Percentiles rank a stretch among this genome's conserved stretches.
These are phyloP conservation scores for Chrysosporium keratinophilum DNA, from an alignment of 2,329 filamentous ascomycete genomes.

Conservation along the genomic window DNA sequence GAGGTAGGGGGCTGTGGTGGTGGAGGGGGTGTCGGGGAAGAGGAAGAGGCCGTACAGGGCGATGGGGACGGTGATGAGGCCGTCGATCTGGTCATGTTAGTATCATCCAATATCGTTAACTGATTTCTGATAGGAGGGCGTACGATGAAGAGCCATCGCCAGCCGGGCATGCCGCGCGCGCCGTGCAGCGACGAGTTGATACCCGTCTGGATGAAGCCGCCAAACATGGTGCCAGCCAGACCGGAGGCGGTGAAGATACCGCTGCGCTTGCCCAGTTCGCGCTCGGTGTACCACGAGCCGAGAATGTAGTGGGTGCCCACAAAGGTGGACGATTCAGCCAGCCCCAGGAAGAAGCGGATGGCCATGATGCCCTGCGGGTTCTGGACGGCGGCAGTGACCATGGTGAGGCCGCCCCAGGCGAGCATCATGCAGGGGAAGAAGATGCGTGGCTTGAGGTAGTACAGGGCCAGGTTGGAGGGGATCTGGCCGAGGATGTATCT, in stretches of 20 bases:
- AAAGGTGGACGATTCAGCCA: conserved; percentile 26
- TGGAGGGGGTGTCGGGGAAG: conserved; percentile 32
- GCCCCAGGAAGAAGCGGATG: conserved; percentile 32
- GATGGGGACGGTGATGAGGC: conserved; percentile 36
- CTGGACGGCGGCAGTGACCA: conserved; percentile 23
- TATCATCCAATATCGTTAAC: not conserved
- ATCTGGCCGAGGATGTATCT: conserved; percentile 38
- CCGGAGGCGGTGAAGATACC: conserved; percentile 29
- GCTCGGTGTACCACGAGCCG: conserved; percentile 37
- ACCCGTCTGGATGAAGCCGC: conserved; percentile 29
- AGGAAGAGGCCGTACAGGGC: conserved; percentile 36
- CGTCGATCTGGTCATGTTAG: conserved; percentile 25
- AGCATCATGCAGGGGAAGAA: conserved; percentile 25
- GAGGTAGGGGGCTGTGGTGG: conserved; percentile 29
- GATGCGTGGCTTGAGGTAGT: conserved; percentile 21
- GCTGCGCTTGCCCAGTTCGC: conserved; percentile 31
- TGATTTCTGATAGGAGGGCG: not conserved
- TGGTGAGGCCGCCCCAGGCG: conserved; percentile 26
- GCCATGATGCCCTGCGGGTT: conserved; percentile 26
- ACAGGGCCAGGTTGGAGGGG: conserved; percentile 33
- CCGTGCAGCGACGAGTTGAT: conserved; percentile 26
- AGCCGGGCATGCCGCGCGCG: conserved; percentile 23
- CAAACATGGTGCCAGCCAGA: conserved; percentile 30
- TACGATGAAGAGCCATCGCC: conserved; percentile 33
- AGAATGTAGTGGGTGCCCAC: conserved; percentile 32